Evolutionary conservation across 2,329 filamentous ascomycete species (phyloP), one percentile per base, ranked within the genome.

Genomic region (Aspergillus flavus): DNA sequence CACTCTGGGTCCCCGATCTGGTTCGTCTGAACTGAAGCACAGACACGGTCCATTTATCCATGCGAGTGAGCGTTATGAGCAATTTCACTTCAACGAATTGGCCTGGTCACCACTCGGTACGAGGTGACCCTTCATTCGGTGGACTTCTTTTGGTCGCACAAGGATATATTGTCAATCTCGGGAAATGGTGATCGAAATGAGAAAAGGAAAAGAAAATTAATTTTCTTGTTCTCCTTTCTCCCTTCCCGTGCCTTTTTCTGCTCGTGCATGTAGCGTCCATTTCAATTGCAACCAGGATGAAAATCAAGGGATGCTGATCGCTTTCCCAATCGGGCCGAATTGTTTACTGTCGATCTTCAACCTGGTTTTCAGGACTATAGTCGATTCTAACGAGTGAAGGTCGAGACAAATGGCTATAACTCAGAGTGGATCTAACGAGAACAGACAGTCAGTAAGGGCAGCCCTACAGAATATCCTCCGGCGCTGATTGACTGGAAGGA

Each of bases 1-100:
- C 61, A 63, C 61, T 61, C 28, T 41, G 54, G 58, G 26, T 19
- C 34, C 39, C 30, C 46, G 61, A 63, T 65, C 63, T 45, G 63
- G 63, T 58, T 63, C 60, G 53, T 43, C 58, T 55, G 48, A 48
- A 58, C 9, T n/a, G 19, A 52, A 61, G 60, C 36, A 48, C 61
- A 48, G 61, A 53, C 46, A 46, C 36, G 57, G 39, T 23, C 23
- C 16, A 41, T 41, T 16, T 23, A 61, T 61, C 54, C 59, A 30
- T 46, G 43, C 45, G 39, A 19, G 14, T n/a, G 12, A 10, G 26
- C 16, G 16, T 19, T n/a, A n/a, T 32, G 4, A 21, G 26, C 19
- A 52, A 52, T 21, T 32, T 21, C 28, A n/a, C 48, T 30, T 52
- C 48, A 34, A 52, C 48, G 28, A 30, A 32, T 12, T 16, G 19